phyloP scores from a whole-genome alignment of 176 grass and related monocot species.

The Musa schizocarpa region DNA sequence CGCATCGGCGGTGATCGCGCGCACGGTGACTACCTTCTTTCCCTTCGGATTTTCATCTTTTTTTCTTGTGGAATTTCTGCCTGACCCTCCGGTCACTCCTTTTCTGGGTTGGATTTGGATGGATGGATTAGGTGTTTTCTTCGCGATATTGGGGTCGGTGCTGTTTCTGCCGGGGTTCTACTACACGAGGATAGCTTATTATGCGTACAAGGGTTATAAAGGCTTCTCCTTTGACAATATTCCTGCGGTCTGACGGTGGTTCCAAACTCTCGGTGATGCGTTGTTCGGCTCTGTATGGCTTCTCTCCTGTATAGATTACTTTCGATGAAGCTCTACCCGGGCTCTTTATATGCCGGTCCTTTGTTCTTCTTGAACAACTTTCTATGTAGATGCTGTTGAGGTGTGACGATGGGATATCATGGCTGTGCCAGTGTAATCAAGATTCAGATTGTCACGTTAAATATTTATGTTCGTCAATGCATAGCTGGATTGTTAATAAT shows the following conservation, averaged over 20 bases:
- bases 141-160: slow-evolving; percentile 71
- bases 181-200: slow-evolving; percentile 93
- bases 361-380: neutral
- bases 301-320: slow-evolving; percentile 2
- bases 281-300: neutral
- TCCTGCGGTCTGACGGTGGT: slow-evolving; percentile 45
- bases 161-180: slow-evolving; percentile 97
- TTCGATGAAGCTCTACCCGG: neutral
- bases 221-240: slow-evolving; percentile 95
- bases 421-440: neutral
- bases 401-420: neutral
- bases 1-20: slow-evolving; percentile 72
- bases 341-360: neutral
- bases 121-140: slow-evolving; percentile 59
- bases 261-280: neutral
- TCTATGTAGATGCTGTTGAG: neutral
- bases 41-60: neutral
- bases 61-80: neutral
- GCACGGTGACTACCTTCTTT: slow-evolving; percentile 43
- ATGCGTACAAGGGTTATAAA: slow-evolving; percentile 84
- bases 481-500: neutral
- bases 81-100: neutral
- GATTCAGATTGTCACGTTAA: neutral
- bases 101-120: neutral
- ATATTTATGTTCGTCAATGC: neutral